phyloP scores from a whole-genome alignment of 2,329 filamentous ascomycete species.

The Xylaria multiplex region DNA sequence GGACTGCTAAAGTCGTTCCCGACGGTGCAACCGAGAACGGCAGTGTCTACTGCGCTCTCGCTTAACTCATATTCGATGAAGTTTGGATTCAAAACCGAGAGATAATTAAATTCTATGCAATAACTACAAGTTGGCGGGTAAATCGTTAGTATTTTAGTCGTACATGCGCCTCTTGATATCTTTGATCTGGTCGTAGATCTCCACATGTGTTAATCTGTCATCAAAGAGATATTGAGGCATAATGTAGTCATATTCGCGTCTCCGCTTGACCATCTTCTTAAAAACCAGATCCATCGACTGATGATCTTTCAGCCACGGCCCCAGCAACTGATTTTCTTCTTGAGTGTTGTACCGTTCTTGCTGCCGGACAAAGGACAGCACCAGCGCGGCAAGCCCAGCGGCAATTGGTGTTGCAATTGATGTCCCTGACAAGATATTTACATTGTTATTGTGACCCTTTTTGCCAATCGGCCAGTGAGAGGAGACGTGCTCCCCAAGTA shows the following conservation, averaged over 20 bases:
- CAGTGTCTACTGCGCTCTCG: slow-evolving; percentile 11
- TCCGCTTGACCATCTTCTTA: slow-evolving; percentile 15
- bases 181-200: slow-evolving; percentile 12
- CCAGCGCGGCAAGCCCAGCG: slow-evolving; percentile 5
- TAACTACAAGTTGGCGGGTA: no score
- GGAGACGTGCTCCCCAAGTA: slow-evolving; percentile 12
- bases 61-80: not conserved
- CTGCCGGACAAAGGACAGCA: slow-evolving; percentile 18
- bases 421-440: slow-evolving; percentile 10
- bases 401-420: slow-evolving; percentile 23
- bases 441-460: not conserved
- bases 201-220: not conserved
- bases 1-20: slow-evolving; percentile 1
- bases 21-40: slow-evolving; percentile 14
- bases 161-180: slow-evolving; percentile 24
- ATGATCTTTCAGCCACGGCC: slow-evolving; percentile 11
- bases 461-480: slow-evolving; percentile 12
- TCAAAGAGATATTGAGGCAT: slow-evolving; percentile 19
- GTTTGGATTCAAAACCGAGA: not conserved
- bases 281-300: slow-evolving; percentile 22
- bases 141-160: not conserved
- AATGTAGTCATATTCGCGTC: slow-evolving; percentile 19
- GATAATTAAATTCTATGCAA: no score
- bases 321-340: not conserved
- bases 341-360: not conserved